Evolutionary conservation across 108 stramenopile species (phyloP), one percentile per base, ranked within the genome.

Genomic region (Conticribra guillardii): DNA sequence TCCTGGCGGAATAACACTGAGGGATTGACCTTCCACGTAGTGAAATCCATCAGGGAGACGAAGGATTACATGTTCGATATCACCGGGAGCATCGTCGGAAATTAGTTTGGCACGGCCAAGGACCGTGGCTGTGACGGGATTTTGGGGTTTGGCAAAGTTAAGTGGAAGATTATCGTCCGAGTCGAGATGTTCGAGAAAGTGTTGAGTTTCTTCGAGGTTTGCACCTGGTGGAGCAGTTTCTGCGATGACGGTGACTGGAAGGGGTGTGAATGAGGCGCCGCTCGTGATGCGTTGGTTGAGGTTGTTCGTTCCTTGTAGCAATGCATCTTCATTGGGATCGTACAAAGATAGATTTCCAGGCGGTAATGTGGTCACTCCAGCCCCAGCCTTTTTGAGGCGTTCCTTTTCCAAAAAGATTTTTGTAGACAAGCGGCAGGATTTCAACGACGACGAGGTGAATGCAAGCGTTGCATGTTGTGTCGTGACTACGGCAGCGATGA

Each of bases 11-110:
- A 93, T 87, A 56, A 95, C 94, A 54, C 81, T 81, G 1, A 95
- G 67, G 9, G 86, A 87, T 66, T 95, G 90, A 54, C 90, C 94
- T 75, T 95, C 94, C 30, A 92, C 85, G 67, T 95, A 95, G 54
- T 91, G 94, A 71, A 92, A 83, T 19, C 87, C 88, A 16, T 83
- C 79, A 8, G 90, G 91, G 1, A 93, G 74, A 26, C 69, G 53
- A 64, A 95, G 33, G 11, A 93, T 31, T 34, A 95, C 66, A 60
- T 95, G 94, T 51, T 90, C 84, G 57, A 95, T 93, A 65, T 95
- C 94, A 19, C 94, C 94, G 15, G 91, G 91, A 14, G 94, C 91
- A 67, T 88, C 87, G 17, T 83, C 80, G 2, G 54, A 47, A 54
- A 95, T 95, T 24, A 93, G 57, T 37, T 65, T 75, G 49, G 80